These are phyloP conservation scores for Yarrowia sp. DNA, from an alignment of 805 yeast species.

Conservation along the genomic window DNA sequence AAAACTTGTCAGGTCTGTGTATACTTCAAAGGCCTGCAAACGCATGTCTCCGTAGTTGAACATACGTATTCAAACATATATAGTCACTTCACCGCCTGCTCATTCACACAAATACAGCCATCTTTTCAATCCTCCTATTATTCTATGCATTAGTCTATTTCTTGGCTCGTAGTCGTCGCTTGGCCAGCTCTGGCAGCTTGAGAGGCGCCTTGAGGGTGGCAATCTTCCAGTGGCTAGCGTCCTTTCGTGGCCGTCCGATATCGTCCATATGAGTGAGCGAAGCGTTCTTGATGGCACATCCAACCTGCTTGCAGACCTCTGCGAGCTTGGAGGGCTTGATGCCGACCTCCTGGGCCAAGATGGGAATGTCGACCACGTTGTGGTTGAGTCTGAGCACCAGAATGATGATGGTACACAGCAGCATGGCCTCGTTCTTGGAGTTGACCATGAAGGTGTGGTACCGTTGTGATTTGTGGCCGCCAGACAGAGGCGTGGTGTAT, in stretches of 20 bases:
- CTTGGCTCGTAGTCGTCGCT: conserved; percentile 17
- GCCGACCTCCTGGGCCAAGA: conserved; percentile 83
- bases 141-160: conserved; percentile 33
- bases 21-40: too few relatives aligned
- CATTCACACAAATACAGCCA: too few relatives aligned
- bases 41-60: too few relatives aligned
- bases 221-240: conserved; percentile 66
- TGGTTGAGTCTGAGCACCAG: conserved; percentile 76
- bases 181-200: conserved; percentile 73
- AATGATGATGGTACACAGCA: conserved; percentile 78
- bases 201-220: conserved; percentile 89
- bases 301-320: conserved; percentile 76
- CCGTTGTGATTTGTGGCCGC: conserved; percentile 71
- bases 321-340: conserved; percentile 76
- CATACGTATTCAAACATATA: too few relatives aligned
- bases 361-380: conserved; percentile 75
- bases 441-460: conserved; percentile 81
- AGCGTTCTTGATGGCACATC: conserved; percentile 77
- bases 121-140: background rate
- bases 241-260: conserved; percentile 48
- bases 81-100: too few relatives aligned
- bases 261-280: conserved; percentile 53
- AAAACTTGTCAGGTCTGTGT: too few relatives aligned
- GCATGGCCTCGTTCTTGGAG: conserved; percentile 85
- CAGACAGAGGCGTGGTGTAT: conserved; percentile 69